Conservation (phyloP, 176 grass and related monocot species). For the Oryza longistaminata region DNA sequence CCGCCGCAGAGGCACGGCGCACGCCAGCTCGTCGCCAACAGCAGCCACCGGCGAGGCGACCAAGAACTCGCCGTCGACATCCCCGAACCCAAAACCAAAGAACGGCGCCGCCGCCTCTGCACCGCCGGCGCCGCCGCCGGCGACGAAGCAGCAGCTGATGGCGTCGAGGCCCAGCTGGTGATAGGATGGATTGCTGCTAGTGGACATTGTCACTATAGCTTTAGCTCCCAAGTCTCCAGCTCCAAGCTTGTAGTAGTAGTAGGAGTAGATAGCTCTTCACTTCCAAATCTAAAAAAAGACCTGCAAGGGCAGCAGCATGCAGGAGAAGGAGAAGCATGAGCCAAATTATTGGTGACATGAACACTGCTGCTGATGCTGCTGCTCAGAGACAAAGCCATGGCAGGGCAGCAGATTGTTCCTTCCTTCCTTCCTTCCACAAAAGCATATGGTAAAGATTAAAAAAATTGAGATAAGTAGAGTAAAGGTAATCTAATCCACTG, state of each 20-base stretch:
- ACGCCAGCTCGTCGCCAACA: constrained; percentile 35
- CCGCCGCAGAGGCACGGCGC: constrained; percentile 17
- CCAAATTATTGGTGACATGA: constrained; percentile 32
- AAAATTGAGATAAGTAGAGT: background rate
- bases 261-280: background rate
- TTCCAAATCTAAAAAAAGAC: constrained; percentile 44
- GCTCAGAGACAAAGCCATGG: constrained; percentile 7
- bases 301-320: constrained; percentile 28
- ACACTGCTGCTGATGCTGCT: background rate
- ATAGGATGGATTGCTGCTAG: constrained; percentile 44
- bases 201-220: constrained; percentile 28
- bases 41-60: constrained; percentile 1
- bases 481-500: background rate
- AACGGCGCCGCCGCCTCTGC: constrained; percentile 30
- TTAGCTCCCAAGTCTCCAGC: background rate
- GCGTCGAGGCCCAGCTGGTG: constrained; percentile 48
- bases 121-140: background rate
- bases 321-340: constrained; percentile 5
- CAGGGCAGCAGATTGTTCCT: constrained; percentile 30
- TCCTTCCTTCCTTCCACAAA: background rate
- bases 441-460: background rate
- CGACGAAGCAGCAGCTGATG: constrained; percentile 46
- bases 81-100: constrained; percentile 26
- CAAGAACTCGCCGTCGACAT: constrained; percentile 32
- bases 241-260: background rate